Percentiles rank a stretch among this genome's conserved stretches.
Evolutionary conservation across 2,329 filamentous ascomycete genomes (phyloP).

Genomic region (Drechslerella coelobrocha): DNA sequence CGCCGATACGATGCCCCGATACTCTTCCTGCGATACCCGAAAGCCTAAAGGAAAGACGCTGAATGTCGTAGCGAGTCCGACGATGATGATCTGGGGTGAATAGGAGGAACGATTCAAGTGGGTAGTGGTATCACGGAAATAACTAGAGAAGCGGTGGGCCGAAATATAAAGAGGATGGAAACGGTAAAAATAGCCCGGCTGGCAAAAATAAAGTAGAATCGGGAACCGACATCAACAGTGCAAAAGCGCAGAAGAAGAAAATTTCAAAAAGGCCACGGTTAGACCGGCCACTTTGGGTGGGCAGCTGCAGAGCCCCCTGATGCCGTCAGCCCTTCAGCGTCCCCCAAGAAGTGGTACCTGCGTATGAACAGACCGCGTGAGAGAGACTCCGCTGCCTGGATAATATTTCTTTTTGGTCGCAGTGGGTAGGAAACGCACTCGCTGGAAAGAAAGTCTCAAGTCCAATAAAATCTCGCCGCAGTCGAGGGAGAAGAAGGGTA

Average conservation of each 20-base stretch:
- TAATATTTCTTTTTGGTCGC: constrained; percentile 18
- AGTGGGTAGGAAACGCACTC: too few relatives aligned
- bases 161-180: neutral
- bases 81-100: too few relatives aligned
- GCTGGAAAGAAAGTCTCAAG: too few relatives aligned
- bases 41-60: too few relatives aligned
- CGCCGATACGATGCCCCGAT: too few relatives aligned
- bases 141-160: neutral
- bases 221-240: constrained; percentile 25
- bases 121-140: neutral
- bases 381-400: constrained; percentile 23
- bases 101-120: too few relatives aligned
- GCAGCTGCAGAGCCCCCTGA: constrained; percentile 43
- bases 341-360: constrained; percentile 33
- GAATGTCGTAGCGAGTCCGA: too few relatives aligned
- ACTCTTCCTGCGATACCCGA: too few relatives aligned
- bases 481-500: too few relatives aligned
- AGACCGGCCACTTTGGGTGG: constrained; percentile 19
- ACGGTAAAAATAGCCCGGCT: constrained; percentile 5
- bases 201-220: constrained; percentile 2
- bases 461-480: too few relatives aligned
- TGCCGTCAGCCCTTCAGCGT: constrained; percentile 32
- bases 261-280: constrained; percentile 8
- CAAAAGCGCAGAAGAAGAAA: constrained; percentile 42
- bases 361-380: constrained; percentile 51